Evolutionary conservation across 1,139 yeast genomes (phyloP), one percentile per base, ranked within the genome.

Genomic region (Scheffersomyces parashehatae): DNA sequence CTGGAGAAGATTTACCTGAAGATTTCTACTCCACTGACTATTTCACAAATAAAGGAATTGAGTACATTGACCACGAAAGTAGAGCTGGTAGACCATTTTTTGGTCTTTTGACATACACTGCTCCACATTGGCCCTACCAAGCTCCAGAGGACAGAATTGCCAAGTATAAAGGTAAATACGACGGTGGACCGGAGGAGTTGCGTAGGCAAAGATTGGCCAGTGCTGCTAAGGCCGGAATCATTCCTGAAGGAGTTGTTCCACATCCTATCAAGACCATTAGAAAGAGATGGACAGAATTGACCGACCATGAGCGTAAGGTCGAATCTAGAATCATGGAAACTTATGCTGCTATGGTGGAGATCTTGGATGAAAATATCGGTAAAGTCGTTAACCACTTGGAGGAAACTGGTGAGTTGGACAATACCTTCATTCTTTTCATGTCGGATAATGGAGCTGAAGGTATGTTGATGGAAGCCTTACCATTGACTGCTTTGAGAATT

Each of bases 381-480:
- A 63, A 70, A 44, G 70, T 79, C 2, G 37, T 79, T 11, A 64
- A 70, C 11, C 58, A 62, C 30, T 58, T 79, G 38, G 68, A 75
- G 48, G 44, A 49, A 3, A 58, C 60, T 5, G 74, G 68, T 3
- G 79, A 77, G 50, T 58, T 74, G 15, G 82, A 79, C 40, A 75
- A 79, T 54, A 79, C 84, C 0, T 67, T 78, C 42, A 64, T 79
- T n/a, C 45, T 77, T 31, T 79, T 79, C 59, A 75, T 79, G 81
- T 76, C 82, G 1, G 83, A 79, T 56, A 79, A 79, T 55, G 84
- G 84, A 11, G 84, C 84, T 4, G 83, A 79, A 54, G 83, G 83
- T 7, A 75, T 79, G 73, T 56, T 77, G 37, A 62, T 76, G 65
- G 84, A 79, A 52, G 82, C 83, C 2, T 58, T 75, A 45, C 81